Percentiles rank a stretch among this genome's conserved stretches.
Evolutionary conservation across 2,329 filamentous ascomycete genomes (phyloP).

Genomic region (Fusarium begoniae): DNA sequence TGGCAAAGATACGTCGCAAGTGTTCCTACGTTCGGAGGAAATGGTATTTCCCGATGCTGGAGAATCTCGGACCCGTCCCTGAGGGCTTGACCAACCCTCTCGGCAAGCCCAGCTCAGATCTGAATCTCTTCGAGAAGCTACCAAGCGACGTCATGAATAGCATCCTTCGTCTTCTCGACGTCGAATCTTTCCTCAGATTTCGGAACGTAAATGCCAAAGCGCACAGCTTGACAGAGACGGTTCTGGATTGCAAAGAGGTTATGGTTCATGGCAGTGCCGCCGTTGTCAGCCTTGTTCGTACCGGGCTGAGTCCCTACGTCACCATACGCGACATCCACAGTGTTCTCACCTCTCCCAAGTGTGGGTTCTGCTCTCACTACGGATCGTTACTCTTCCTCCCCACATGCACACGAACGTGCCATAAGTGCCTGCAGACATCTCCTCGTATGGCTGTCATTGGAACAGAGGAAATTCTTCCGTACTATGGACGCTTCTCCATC

Average conservation of each 20-base stretch:
- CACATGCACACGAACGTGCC: fast-evolving
- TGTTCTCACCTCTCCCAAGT: fast-evolving
- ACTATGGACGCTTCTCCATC: too few relatives aligned
- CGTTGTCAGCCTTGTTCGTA: fast-evolving
- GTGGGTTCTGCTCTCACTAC: fast-evolving
- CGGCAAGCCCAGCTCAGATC: fast-evolving
- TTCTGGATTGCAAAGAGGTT: background rate
- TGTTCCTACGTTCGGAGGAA: background rate
- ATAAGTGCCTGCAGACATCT: background rate
- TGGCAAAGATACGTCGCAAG: background rate
- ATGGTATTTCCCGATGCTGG: background rate
- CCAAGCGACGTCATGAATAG: background rate
- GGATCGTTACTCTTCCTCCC: background rate
- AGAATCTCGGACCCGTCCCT: fast-evolving
- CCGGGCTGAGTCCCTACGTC: fast-evolving
- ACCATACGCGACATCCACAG: background rate
- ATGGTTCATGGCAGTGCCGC: fast-evolving
- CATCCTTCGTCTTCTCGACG: background rate
- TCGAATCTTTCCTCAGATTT: background rate
- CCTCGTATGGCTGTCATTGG: background rate
- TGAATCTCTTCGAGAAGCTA: background rate
- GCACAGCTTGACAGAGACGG: fast-evolving
- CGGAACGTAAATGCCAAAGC: background rate
- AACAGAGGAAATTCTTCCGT: fast-evolving
- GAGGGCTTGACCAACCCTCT: background rate